Conservation (phyloP, 805 yeast genomes). For the Alloascoidea hylecoeti region DNA sequence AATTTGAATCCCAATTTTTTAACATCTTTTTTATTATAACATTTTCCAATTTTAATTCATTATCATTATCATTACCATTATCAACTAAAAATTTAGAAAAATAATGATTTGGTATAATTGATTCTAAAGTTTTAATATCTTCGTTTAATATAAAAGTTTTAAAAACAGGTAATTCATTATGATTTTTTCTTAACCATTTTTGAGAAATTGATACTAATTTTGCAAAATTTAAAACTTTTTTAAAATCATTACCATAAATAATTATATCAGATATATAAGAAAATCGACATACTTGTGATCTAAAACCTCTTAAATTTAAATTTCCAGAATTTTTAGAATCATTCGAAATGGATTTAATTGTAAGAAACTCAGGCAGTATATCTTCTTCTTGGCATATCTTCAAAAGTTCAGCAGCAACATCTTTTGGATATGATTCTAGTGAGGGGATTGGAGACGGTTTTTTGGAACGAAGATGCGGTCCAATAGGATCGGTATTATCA, state of each 20-base stretch:
- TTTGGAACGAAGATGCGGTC: neutral
- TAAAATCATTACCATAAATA: conserved; percentile 40
- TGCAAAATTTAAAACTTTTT: conserved; percentile 5
- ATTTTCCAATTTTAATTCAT: neutral
- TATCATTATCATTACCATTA: neutral
- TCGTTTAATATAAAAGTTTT: neutral
- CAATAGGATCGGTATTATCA: neutral
- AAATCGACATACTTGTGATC: conserved; percentile 57
- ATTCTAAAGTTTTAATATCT: neutral
- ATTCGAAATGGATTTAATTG: conserved; percentile 48
- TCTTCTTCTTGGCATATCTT: neutral
- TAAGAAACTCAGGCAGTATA: conserved; percentile 33
- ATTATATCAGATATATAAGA: conserved; percentile 50
- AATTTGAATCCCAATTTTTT: conserved; percentile 52
- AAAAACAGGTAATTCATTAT: neutral
- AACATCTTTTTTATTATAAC: conserved; percentile 13
- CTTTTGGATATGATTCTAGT: neutral
- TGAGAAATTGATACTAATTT: conserved; percentile 2
- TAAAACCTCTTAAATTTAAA: conserved; percentile 60
- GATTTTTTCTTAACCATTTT: conserved; percentile 1
- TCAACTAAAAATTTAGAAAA: neutral
- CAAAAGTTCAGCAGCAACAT: neutral
- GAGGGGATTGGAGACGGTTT: neutral
- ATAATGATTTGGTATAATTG: neutral
- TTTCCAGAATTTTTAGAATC: too few species aligned